Evolutionary conservation across 2,329 filamentous ascomycete genomes (phyloP).

Genomic region (Aureobasidium sp.): DNA sequence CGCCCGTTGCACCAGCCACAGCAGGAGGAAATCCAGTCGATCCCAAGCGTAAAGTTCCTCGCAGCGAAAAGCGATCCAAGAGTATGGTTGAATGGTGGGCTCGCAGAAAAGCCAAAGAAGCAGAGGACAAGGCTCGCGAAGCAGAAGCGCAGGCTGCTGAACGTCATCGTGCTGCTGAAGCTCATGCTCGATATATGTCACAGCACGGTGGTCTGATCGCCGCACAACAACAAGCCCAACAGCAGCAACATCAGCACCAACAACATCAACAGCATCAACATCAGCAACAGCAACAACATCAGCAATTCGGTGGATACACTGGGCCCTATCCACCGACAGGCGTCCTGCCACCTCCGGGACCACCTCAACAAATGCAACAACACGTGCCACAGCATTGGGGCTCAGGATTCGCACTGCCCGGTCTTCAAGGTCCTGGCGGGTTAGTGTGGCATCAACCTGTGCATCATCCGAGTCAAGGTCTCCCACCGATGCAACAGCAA

Average conservation of each 20-base stretch:
- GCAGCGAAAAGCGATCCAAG: constrained; percentile 38
- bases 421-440: neutral
- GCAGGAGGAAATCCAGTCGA: neutral
- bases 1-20: neutral
- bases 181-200: constrained; percentile 5
- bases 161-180: constrained; percentile 9
- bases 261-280: constrained; percentile 4
- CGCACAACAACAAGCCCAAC: constrained; percentile 13
- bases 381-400: constrained; percentile 2
- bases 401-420: neutral
- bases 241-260: constrained; percentile 3
- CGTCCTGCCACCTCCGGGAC: neutral
- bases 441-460: neutral
- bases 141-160: constrained; percentile 3
- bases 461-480: neutral
- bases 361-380: constrained; percentile 1
- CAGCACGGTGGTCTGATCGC: constrained; percentile 10
- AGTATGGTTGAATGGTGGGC: constrained; percentile 44
- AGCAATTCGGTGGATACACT: constrained; percentile 7
- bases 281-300: neutral
- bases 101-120: constrained; percentile 32
- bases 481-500: neutral
- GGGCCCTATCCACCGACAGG: constrained; percentile 7
- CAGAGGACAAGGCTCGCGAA: constrained; percentile 17
- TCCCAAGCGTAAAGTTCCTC: constrained; percentile 22